Evolutionary conservation across 352 stramenopile species (phyloP).

Genomic region (Globisporangium paroecandrum): DNA sequence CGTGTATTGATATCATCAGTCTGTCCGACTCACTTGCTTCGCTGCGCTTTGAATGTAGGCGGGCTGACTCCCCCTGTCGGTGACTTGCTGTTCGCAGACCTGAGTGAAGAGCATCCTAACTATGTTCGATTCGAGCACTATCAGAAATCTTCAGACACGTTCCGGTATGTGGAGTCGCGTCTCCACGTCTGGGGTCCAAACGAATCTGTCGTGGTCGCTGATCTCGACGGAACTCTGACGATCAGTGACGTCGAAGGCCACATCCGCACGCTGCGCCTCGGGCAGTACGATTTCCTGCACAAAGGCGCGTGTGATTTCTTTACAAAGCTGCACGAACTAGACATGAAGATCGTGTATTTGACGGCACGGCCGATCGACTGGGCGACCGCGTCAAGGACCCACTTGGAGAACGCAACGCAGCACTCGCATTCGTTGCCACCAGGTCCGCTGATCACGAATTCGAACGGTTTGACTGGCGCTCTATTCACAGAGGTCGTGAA

Average conservation of each 20-base stretch:
- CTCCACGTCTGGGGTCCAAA: conserved; percentile 78
- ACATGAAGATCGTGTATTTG: conserved; percentile 76
- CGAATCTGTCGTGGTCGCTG: conserved; percentile 74
- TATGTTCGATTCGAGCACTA: conserved; percentile 79
- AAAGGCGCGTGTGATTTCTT: conserved; percentile 77
- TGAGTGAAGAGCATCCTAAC: conserved; percentile 61
- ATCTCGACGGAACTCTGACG: conserved; percentile 81
- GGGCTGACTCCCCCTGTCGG: conserved; percentile 51
- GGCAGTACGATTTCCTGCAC: conserved; percentile 83
- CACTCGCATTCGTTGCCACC: conserved; percentile 51
- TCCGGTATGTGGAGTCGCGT: conserved; percentile 70
- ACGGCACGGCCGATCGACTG: conserved; percentile 79
- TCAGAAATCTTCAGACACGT: conserved; percentile 61
- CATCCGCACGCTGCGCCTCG: conserved; percentile 78
- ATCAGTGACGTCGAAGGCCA: conserved; percentile 85
- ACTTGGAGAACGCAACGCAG: conserved; percentile 75
- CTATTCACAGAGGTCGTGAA: conserved; percentile 84
- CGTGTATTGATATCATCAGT: neutral
- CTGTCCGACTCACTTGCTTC: neutral
- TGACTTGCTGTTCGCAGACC: conserved; percentile 50
- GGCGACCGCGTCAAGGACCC: conserved; percentile 61
- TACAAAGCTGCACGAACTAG: conserved; percentile 69
- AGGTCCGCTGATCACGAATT: conserved; percentile 80
- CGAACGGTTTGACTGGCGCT: conserved; percentile 68
- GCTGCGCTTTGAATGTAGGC: conserved; percentile 17